phyloP scores from a whole-genome alignment of 1,139 yeast genomes.

The Arxiozyma slooffiae region DNA sequence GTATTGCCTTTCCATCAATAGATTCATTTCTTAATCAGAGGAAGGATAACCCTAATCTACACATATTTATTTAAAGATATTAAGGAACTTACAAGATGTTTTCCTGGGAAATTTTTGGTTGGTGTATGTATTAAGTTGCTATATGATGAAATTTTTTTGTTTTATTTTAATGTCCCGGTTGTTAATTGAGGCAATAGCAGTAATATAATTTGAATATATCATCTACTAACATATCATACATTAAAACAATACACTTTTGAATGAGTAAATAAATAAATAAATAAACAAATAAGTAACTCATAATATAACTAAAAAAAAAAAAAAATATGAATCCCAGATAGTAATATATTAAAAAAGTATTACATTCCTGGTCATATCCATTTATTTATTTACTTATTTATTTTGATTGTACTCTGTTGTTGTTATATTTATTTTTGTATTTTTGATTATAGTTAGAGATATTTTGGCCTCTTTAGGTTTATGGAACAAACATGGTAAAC shows the following conservation, averaged over 20 bases:
- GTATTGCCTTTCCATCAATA: no score
- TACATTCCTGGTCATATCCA: no score
- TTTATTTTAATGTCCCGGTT: background rate
- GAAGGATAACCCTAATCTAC: no score
- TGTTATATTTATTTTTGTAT: background rate
- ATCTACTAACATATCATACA: background rate
- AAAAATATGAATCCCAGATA: no score
- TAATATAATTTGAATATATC: background rate
- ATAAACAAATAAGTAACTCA: background rate
- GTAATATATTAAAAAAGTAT: no score
- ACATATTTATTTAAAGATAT: background rate
- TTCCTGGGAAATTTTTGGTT: conserved; percentile 30
- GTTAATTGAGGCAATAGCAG: background rate
- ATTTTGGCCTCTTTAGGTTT: conserved; percentile 87
- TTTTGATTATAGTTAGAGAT: conserved; percentile 58
- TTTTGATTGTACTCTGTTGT: background rate
- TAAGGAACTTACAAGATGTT: conserved; percentile 9
- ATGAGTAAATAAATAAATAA: no score
- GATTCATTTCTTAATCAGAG: background rate
- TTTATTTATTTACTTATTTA: no score
- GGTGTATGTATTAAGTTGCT: conserved; percentile 23
- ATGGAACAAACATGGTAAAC: conserved; percentile 96
- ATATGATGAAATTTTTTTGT: background rate
- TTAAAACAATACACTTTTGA: no score
- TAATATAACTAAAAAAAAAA: background rate